Base-by-base conservation (phyloP, 2,329 filamentous ascomycete species). In the Fusarium sp. region DNA sequence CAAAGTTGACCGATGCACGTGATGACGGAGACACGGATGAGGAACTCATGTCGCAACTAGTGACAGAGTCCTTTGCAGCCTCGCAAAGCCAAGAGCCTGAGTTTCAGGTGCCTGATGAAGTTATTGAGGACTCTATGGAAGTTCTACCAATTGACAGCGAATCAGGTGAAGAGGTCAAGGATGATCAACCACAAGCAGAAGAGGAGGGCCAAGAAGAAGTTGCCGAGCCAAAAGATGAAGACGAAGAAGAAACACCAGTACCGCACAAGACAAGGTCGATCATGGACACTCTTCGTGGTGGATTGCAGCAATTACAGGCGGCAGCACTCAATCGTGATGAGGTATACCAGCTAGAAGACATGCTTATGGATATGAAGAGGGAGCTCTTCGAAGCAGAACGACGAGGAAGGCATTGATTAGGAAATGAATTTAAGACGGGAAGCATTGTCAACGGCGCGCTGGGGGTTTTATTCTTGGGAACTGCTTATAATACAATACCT, bases 291-390 rank as follows among this genome's bases (percentile, higher is more conserved):
- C 75, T 85, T 36, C 79, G 80, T 28, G 79, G 75, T 39, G 82
- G 82, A 1, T 81, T 96, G 30, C 85, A 86, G 26, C 87, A 90
- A 72, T 85, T 95, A 66, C 88, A 87, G 61, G 84, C 83, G 34
- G 85, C 90, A 28, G 85, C 88, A 22, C 82, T 97, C 47, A 90
- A 90, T 22, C 87, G 89, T 17, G 85, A 89, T 17, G 90, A 94
- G 69, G 89, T 94, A 60, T 87, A 91, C 67, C 87, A 92, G 79
- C 87, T 96, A 74, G 94, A 96, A 78, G 92, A 95, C 79, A 84
- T 94, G 76, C 86, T 96, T 79, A 94, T 95, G 84, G 92, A 96
- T 80, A 89, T 96, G 73, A 92, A 93, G 81, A 87, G 89, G 72
- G 90, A 93, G 80, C 87, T 95, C 58, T 93, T 93, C 80, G 89